Evolutionary conservation across 371 early-diverging fungal genomes (phyloP), one percentile per base, ranked within the genome.

Genomic region (Batrachochytrium dendrobatidis): DNA sequence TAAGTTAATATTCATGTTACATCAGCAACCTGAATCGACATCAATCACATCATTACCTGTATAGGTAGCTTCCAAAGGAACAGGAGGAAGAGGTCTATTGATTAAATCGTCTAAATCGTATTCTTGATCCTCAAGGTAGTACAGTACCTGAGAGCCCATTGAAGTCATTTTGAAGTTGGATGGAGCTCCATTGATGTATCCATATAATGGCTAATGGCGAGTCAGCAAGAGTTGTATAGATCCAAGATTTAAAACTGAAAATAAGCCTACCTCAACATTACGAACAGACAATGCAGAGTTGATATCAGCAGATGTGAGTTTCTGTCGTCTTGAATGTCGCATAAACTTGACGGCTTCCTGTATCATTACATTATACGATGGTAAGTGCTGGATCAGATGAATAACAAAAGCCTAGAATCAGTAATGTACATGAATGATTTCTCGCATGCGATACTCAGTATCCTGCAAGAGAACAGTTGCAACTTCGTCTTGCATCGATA

Each of bases 341-440:
- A 99, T 99, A 68, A 99, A 98, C 76, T 99, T 99, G 50, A 82
- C 76, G 3, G 99, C 93, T 71, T 99, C 99, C 85, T 93, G 62
- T 17, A 20, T 24, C 48, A 46, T 22, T 18, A 46, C 48, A 17
- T 46, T 6, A 46, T 39, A 39, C 39, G 48, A 7, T 46, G 48
- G 25, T 10, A 3, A 45, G 46, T 24, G 45, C 15, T 28, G 61
- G 44, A 25, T 35, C 17, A 57, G 15, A 55, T 15, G 44, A 20
- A 3, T 3, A 17, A 17, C 20, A 24, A 43, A 18, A 17, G 5
- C 20, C 31, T 3, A 34, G 24, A 34, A 15, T 24, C 24, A 5
- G 7, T 18, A 35, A 5, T 59, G 54, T 73, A 87, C 90, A 75
- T 89, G 90, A 50, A 98, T 88, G 34, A 99, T 82, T 72, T 99